Conservation (phyloP, 352 stramenopile genomes). For the Globisporangium okanoganense region DNA sequence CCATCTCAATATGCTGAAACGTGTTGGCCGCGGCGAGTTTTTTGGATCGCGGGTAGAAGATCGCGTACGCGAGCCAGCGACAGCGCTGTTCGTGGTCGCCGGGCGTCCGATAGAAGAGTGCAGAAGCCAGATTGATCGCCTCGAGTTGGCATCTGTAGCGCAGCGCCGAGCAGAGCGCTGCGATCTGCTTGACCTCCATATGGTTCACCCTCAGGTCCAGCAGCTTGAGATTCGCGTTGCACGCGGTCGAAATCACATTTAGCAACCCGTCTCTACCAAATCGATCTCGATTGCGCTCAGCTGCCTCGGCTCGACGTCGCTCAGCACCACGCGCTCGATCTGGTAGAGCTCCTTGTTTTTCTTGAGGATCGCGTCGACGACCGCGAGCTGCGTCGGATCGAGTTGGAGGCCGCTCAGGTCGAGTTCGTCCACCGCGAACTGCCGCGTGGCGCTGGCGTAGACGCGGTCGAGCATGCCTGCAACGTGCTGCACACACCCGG, state of each 20-base stretch:
- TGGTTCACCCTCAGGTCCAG: not conserved
- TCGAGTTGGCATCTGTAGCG: not conserved
- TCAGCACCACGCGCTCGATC: no score
- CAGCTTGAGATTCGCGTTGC: not conserved
- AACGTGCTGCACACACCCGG: not conserved
- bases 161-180: not conserved
- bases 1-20: not conserved
- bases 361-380: not conserved
- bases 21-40: not conserved
- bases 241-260: no score
- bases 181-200: not conserved
- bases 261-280: no score
- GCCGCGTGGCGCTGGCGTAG: not conserved
- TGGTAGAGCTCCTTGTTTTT: no score
- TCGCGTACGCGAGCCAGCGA: not conserved
- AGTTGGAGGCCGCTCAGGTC: not conserved
- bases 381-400: not conserved
- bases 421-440: not conserved
- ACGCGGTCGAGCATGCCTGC: not conserved
- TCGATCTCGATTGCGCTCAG: no score
- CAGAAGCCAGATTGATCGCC: not conserved
- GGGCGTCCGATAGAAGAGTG: not conserved
- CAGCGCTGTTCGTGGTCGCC: not conserved
- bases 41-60: conserved; percentile 9
- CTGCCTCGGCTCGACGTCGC: no score